phyloP scores from a whole-genome alignment of 768 basidiomycete genomes.

The Royoungia palumana region DNA sequence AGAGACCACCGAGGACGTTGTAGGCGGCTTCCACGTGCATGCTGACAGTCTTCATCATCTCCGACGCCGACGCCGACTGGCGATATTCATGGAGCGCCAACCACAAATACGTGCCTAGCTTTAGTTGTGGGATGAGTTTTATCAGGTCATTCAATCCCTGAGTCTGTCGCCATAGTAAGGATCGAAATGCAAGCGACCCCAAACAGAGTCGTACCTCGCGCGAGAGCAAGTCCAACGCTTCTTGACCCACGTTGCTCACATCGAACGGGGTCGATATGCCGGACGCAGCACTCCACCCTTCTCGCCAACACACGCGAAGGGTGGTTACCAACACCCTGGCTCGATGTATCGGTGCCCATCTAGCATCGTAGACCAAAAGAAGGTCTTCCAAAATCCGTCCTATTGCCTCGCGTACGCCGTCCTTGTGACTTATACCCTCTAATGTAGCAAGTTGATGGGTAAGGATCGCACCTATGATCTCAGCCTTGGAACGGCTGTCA shows the following conservation, averaged over 20 bases:
- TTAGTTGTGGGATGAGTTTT: constrained; percentile 44
- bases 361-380: constrained; percentile 45
- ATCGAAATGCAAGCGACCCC: background rate
- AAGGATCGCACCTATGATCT: constrained; percentile 51
- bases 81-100: constrained; percentile 69
- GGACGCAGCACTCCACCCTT: constrained; percentile 20
- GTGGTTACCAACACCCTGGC: constrained; percentile 53
- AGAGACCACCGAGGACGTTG: constrained; percentile 40
- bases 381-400: constrained; percentile 45
- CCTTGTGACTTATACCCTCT: constrained; percentile 55
- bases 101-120: constrained; percentile 60
- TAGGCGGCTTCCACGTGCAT: constrained; percentile 55
- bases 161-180: constrained; percentile 19
- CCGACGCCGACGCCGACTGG: constrained; percentile 33
- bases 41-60: constrained; percentile 45
- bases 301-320: constrained; percentile 45
- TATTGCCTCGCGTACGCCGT: constrained; percentile 44
- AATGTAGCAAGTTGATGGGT: constrained; percentile 60
- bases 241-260: constrained; percentile 37
- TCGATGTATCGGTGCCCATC: constrained; percentile 53
- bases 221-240: constrained; percentile 41
- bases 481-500: constrained; percentile 11
- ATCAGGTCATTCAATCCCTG: constrained; percentile 30
- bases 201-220: constrained; percentile 38
- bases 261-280: constrained; percentile 19